These are phyloP conservation scores for Malus orientalis DNA, from an alignment of 306 rosid genomes.

Conservation along the genomic window DNA sequence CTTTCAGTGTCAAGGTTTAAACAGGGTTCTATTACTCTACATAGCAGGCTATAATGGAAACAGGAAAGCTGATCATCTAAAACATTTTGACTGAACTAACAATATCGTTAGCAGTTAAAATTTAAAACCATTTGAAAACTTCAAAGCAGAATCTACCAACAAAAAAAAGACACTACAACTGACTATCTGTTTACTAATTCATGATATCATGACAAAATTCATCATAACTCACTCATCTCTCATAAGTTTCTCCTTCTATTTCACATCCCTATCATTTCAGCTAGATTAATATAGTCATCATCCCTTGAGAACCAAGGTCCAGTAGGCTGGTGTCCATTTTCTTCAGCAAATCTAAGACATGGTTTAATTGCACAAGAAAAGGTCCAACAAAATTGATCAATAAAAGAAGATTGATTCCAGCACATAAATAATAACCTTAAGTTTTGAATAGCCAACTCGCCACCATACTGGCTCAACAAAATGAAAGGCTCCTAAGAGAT, in stretches of 20 bases:
- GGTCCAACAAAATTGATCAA: not conserved
- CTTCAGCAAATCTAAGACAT: not conserved
- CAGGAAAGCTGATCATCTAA: not conserved
- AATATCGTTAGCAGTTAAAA: not conserved
- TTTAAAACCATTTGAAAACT: not conserved
- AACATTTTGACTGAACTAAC: not conserved
- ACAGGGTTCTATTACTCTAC: too few species aligned
- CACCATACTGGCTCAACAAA: conserved; percentile 95
- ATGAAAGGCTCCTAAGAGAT: conserved; percentile 69
- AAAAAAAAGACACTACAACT: not conserved
- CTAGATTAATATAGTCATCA: not conserved
- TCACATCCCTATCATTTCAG: not conserved
- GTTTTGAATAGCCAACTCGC: conserved; percentile 95
- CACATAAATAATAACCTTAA: conserved; percentile 44
- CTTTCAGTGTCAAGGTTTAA: too few species aligned
- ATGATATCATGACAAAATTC: not conserved
- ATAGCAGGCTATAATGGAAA: not conserved
- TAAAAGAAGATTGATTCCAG: not conserved
- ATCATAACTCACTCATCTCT: not conserved
- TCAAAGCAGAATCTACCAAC: not conserved
- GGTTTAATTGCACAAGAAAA: conserved; percentile 6
- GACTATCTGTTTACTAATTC: not conserved
- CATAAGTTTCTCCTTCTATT: not conserved
- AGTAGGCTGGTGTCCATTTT: not conserved
- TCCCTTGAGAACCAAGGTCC: not conserved